A percentile compares a stretch with the other conserved stretches of the same genome.
Conservation (phyloP, 768 basidiomycete species). For the Macrocybe gigantea region DNA sequence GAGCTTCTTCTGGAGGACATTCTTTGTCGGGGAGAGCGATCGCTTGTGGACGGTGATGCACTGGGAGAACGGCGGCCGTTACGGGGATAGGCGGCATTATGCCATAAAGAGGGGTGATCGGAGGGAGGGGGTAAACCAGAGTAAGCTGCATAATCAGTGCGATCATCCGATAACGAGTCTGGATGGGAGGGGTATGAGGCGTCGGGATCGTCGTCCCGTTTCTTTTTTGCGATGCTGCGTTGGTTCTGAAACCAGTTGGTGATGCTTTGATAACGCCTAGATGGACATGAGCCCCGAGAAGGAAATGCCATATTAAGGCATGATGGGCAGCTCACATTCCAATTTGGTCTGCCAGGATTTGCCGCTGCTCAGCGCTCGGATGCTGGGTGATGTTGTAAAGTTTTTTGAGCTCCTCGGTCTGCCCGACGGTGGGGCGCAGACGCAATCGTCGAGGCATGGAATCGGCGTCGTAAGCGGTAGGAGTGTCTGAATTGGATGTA, state of each 20-base stretch:
- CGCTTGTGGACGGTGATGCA: constrained; percentile 34
- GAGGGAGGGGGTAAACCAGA: constrained; percentile 45
- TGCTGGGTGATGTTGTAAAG: constrained; percentile 61
- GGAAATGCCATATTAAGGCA: constrained; percentile 22
- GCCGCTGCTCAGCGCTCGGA: constrained; percentile 62
- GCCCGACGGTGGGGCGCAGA: constrained; percentile 55
- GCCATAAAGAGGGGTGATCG: constrained; percentile 37
- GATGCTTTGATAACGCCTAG: constrained; percentile 75
- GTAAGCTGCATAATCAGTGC: constrained; percentile 33
- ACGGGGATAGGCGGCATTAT: constrained; percentile 25
- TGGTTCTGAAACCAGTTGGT: constrained; percentile 90
- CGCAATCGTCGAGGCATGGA: constrained; percentile 55
- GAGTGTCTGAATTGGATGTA: constrained; percentile 40
- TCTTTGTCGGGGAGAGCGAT: constrained; percentile 28
- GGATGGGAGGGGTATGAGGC: constrained; percentile 20
- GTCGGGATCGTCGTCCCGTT: constrained; percentile 50
- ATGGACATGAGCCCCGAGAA: constrained; percentile 8
- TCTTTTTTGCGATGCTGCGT: constrained; percentile 71
- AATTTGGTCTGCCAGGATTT: constrained; percentile 59
- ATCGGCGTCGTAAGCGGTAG: constrained; percentile 44
- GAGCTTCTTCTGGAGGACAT: constrained; percentile 31
- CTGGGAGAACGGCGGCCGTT: constrained; percentile 29
- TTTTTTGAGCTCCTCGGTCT: constrained; percentile 64
- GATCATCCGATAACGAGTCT: constrained; percentile 21
- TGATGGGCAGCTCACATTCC: constrained; percentile 58